Evolutionary conservation across 164 flowering plant genomes (phyloP).

Genomic region (Vitis cinerea): DNA sequence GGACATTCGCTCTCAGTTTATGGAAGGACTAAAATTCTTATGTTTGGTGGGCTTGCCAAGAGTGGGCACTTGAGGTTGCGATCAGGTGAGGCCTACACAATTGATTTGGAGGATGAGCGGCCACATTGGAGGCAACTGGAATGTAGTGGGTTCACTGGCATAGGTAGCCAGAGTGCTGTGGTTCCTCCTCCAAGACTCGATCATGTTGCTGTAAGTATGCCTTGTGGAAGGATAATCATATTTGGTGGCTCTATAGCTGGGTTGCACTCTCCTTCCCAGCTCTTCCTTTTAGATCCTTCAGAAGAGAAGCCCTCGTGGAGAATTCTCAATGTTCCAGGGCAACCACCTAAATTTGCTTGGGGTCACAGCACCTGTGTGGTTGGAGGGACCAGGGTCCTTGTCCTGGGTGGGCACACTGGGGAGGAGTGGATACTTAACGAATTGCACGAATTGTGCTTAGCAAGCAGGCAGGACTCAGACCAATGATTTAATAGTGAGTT

Average conservation of each 20-base stretch:
- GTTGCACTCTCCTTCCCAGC: slow-evolving; percentile 81
- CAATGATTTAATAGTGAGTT: slow-evolving; percentile 11
- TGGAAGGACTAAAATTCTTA: slow-evolving; percentile 66
- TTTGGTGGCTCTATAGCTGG: slow-evolving; percentile 91
- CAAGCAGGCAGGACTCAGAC: slow-evolving; percentile 62
- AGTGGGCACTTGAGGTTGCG: slow-evolving; percentile 71
- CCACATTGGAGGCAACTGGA: slow-evolving; percentile 78
- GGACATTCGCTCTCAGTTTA: slow-evolving; percentile 89
- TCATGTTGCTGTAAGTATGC: slow-evolving; percentile 89
- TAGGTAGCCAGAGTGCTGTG: slow-evolving; percentile 54
- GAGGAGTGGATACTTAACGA: slow-evolving; percentile 89
- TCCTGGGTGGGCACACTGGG: slow-evolving; percentile 81
- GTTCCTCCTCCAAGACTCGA: slow-evolving; percentile 88
- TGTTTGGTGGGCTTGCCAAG: slow-evolving; percentile 90
- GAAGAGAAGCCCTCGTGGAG: slow-evolving; percentile 91
- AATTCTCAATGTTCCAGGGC: slow-evolving; percentile 78
- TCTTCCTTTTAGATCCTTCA: slow-evolving; percentile 77
- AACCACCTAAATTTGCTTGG: slow-evolving; percentile 87
- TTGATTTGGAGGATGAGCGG: slow-evolving; percentile 70
- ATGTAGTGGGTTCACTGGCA: slow-evolving; percentile 44
- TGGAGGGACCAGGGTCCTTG: slow-evolving; percentile 81
- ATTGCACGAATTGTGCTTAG: slow-evolving; percentile 75
- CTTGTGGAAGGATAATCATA: slow-evolving; percentile 78
- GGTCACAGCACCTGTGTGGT: slow-evolving; percentile 93
- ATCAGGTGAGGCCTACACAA: slow-evolving; percentile 76